These are phyloP conservation scores for Calcarisporium arbuscula DNA, from an alignment of 2,329 filamentous ascomycete genomes.

Conservation along the genomic window DNA sequence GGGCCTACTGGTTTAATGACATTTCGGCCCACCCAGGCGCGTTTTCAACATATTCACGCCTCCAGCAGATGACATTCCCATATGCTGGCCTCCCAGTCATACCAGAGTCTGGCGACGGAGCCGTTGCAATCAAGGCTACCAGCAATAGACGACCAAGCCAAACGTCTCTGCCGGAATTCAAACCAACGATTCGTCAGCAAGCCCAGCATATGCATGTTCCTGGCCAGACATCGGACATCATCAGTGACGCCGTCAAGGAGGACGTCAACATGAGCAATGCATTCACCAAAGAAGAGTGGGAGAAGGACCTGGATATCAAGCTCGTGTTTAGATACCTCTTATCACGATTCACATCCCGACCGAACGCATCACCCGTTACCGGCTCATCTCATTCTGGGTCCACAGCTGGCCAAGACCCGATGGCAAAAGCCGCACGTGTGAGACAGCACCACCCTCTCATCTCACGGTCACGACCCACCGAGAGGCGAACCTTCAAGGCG, in stretches of 20 bases:
- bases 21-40: constrained; percentile 76
- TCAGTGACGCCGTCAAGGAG: constrained; percentile 15
- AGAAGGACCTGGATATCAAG: constrained; percentile 82
- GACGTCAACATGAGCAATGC: constrained; percentile 19
- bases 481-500: constrained; percentile 52
- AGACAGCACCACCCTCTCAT: constrained; percentile 86
- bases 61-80: constrained; percentile 59
- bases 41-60: constrained; percentile 71
- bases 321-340: constrained; percentile 86
- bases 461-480: constrained; percentile 44
- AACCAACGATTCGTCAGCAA: constrained; percentile 37
- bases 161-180: constrained; percentile 32
- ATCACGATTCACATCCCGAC: constrained; percentile 58
- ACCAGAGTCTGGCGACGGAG: constrained; percentile 40
- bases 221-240: constrained; percentile 18
- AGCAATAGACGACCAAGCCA: constrained; percentile 16
- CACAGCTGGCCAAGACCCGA: constrained; percentile 54
- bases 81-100: constrained; percentile 73
- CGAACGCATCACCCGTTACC: constrained; percentile 30
- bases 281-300: constrained; percentile 79
- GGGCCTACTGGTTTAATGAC: constrained; percentile 73
- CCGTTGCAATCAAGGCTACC: constrained; percentile 19
- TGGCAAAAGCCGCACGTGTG: constrained; percentile 75
- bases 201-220: constrained; percentile 31
- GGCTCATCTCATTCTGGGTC: constrained; percentile 42